These are phyloP conservation scores for Trypanosomatidae sp. DNA, from an alignment of 208 protist species.

Conservation along the genomic window DNA sequence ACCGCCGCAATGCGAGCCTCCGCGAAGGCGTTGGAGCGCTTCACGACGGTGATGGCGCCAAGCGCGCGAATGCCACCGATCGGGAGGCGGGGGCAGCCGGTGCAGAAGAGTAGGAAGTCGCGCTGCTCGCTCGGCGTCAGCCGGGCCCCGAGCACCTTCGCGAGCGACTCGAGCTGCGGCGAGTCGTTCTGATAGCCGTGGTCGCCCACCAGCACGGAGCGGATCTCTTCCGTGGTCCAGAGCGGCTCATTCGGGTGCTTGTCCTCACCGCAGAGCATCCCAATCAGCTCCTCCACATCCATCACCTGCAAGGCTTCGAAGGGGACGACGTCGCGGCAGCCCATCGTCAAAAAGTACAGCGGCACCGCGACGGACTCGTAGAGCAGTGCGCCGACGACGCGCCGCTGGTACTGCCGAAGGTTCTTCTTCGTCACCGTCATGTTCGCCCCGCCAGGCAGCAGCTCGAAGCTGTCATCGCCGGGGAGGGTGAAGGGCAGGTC, in stretches of 20 bases:
- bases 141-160: constrained; percentile 54
- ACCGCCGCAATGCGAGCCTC: constrained; percentile 20
- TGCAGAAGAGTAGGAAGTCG: constrained; percentile 88
- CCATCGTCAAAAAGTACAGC: constrained; percentile 58
- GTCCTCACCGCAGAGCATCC: constrained; percentile 60
- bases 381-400: constrained; percentile 52
- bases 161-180: constrained; percentile 71
- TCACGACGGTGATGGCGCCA: constrained; percentile 90
- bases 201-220: constrained; percentile 80
- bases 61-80: constrained; percentile 78
- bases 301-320: constrained; percentile 60
- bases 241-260: constrained; percentile 48
- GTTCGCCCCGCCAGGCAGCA: constrained; percentile 50
- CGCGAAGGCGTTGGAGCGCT: constrained; percentile 59
- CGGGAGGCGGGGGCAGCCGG: constrained; percentile 88
- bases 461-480: constrained; percentile 66
- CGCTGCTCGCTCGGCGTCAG: constrained; percentile 85
- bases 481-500: constrained; percentile 87
- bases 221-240: constrained; percentile 77
- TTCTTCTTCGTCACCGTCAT: constrained; percentile 52
- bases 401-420: constrained; percentile 57
- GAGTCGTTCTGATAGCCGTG: constrained; percentile 91
- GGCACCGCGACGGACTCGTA: constrained; percentile 76
- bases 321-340: constrained; percentile 76
- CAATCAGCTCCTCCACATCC: constrained; percentile 59